Conservation (phyloP, 2,329 filamentous ascomycete genomes). For the Aspergillus texensis region DNA sequence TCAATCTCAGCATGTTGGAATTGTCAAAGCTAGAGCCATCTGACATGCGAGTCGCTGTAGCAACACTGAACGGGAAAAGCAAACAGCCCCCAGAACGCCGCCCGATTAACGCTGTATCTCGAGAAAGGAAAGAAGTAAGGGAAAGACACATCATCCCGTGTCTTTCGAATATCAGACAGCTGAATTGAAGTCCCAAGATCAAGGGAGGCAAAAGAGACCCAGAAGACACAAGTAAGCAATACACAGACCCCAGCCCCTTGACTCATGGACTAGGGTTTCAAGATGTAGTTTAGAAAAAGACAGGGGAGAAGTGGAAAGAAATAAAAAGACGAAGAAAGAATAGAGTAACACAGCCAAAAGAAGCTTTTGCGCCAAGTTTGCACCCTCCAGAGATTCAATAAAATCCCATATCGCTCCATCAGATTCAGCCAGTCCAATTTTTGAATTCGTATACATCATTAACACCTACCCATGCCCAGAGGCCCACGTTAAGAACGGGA, state of each 20-base stretch:
- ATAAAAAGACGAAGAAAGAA: constrained; percentile 21
- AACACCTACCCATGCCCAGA: constrained; percentile 43
- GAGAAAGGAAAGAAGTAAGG: constrained; percentile 4
- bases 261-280: neutral
- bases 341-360: constrained; percentile 28
- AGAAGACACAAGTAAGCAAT: constrained; percentile 11
- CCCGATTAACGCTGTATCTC: constrained; percentile 10
- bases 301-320: constrained; percentile 13
- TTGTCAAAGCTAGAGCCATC: constrained; percentile 11
- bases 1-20: constrained; percentile 8
- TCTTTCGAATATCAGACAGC: constrained; percentile 23
- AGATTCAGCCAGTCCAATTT: constrained; percentile 37
- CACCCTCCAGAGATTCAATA: constrained; percentile 32
- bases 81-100: constrained; percentile 25
- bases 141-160: constrained; percentile 14
- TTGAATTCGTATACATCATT: constrained; percentile 42
- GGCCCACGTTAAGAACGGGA: constrained; percentile 26
- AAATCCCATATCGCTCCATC: constrained; percentile 30
- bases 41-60: constrained; percentile 2
- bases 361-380: constrained; percentile 34
- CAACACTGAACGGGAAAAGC: constrained; percentile 5
- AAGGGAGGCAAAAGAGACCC: constrained; percentile 9
- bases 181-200: constrained; percentile 17
- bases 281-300: neutral
- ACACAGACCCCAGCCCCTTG: constrained; percentile 7